A percentile compares a stretch with the other conserved stretches of the same genome.
Conservation (phyloP, 257 asterid species). For the Anisodus tanguticus region DNA sequence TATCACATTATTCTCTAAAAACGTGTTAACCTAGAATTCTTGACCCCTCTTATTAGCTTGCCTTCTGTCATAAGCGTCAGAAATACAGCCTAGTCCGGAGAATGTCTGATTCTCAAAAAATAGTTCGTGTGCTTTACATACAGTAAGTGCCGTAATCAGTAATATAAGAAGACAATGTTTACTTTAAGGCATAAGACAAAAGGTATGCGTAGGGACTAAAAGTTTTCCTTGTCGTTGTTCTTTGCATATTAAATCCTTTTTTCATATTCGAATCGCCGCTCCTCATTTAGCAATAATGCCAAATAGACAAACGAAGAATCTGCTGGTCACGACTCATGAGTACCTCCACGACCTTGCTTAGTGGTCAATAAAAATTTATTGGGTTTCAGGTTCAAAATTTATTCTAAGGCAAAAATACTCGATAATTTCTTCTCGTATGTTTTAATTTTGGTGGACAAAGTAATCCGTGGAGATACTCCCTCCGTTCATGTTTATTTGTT, state of each 20-base stretch:
- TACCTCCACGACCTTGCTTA: no score
- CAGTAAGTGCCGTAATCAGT: not conserved
- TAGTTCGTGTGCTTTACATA: not conserved
- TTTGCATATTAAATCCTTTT: not conserved
- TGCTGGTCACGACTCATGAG: not conserved
- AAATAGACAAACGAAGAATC: conserved; percentile 20
- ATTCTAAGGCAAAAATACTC: no score
- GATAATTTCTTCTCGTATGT: no score
- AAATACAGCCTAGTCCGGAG: not conserved
- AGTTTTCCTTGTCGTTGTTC: conserved; percentile 11
- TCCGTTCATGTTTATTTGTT: no score
- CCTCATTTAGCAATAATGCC: not conserved
- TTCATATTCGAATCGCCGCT: conserved; percentile 41
- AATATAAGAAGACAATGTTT: conserved; percentile 19
- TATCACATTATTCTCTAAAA: fast-evolving
- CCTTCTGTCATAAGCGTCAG: not conserved
- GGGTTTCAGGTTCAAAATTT: no score
- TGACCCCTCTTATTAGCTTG: not conserved
- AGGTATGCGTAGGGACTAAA: not conserved
- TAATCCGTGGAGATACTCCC: no score
- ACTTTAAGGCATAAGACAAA: conserved; percentile 23
- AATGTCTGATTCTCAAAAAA: not conserved
- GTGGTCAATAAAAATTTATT: no score
- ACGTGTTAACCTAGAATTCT: not conserved
- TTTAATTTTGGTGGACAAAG: no score